These are phyloP conservation scores for Candida caryicola DNA, from an alignment of 805 yeast species.

Conservation along the genomic window DNA sequence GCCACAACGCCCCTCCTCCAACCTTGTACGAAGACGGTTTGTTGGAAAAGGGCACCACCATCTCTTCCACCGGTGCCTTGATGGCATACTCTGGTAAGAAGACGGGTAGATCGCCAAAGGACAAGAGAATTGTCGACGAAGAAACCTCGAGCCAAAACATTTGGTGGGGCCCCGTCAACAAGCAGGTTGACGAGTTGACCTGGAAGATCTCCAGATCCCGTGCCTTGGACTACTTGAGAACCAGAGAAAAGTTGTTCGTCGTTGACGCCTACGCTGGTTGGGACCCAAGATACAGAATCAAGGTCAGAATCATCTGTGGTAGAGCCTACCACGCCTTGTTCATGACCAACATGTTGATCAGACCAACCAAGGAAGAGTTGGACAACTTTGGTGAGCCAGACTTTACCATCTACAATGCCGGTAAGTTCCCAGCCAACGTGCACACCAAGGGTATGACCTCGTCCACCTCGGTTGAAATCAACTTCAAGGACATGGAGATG, in stretches of 20 bases:
- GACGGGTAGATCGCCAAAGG: constrained; percentile 98
- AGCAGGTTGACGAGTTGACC: constrained; percentile 87
- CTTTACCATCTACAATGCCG: constrained; percentile 97
- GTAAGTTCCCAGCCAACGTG: constrained; percentile 97
- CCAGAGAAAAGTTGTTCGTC: constrained; percentile 89
- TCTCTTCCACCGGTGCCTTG: constrained; percentile 89
- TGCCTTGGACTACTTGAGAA: constrained; percentile 94
- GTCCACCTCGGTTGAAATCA: constrained; percentile 90
- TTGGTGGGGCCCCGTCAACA: constrained; percentile 99
- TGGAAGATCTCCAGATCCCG: constrained; percentile 96
- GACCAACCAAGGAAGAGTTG: constrained; percentile 89
- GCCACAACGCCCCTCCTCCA: constrained; percentile 93
- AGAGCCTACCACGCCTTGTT: constrained; percentile 97
- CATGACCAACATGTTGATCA: constrained; percentile 97
- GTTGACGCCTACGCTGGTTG: constrained; percentile 98
- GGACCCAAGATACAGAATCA: constrained; percentile 97
- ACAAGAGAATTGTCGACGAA: constrained; percentile 96
- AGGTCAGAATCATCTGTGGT: constrained; percentile 94
- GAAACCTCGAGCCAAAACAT: constrained; percentile 75
- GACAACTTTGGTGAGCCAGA: constrained; percentile 93
- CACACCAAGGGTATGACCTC: constrained; percentile 98
- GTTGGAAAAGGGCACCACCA: constrained; percentile 84
- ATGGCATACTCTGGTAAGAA: constrained; percentile 94
- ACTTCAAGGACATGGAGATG: constrained; percentile 98
- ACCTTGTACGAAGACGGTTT: constrained; percentile 92